Percentiles rank a stretch among this genome's conserved stretches.
phyloP scores from a whole-genome alignment of 306 rosid species.

The Gastrolobium bilobum region DNA sequence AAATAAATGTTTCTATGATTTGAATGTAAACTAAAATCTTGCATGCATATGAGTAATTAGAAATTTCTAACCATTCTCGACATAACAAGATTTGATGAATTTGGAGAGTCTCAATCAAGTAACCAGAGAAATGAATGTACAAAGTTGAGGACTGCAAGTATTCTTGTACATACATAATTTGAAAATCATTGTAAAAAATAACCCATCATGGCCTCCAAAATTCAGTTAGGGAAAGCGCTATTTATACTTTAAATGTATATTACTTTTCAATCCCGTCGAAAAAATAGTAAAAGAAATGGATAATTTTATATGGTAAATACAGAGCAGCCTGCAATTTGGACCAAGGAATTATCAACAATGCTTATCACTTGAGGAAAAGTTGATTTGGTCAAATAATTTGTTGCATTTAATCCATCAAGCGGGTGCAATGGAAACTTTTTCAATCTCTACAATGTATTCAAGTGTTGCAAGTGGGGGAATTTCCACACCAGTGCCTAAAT shows the following conservation, averaged over 20 bases:
- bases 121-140: background rate
- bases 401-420: constrained; percentile 54
- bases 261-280: background rate
- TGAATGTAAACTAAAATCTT: background rate
- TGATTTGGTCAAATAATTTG: background rate
- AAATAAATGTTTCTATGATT: background rate
- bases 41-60: background rate
- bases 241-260: background rate
- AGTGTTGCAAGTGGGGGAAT: constrained; percentile 88
- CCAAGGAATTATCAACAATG: background rate
- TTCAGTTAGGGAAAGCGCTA: background rate
- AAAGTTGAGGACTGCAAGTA: background rate
- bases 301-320: constrained; percentile 17
- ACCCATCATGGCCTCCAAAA: constrained; percentile 9
- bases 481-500: constrained; percentile 76
- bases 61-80: background rate
- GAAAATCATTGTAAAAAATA: background rate
- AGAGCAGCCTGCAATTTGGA: constrained; percentile 16
- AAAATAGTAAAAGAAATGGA: constrained; percentile 30
- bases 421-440: constrained; percentile 92
- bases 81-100: background rate
- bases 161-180: background rate
- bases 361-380: constrained; percentile 18
- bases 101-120: constrained; percentile 9
- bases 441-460: constrained; percentile 83